Percentiles rank a stretch among this genome's conserved stretches.
phyloP scores from a whole-genome alignment of 768 basidiomycete genomes.

The Naganishia friedmannii region DNA sequence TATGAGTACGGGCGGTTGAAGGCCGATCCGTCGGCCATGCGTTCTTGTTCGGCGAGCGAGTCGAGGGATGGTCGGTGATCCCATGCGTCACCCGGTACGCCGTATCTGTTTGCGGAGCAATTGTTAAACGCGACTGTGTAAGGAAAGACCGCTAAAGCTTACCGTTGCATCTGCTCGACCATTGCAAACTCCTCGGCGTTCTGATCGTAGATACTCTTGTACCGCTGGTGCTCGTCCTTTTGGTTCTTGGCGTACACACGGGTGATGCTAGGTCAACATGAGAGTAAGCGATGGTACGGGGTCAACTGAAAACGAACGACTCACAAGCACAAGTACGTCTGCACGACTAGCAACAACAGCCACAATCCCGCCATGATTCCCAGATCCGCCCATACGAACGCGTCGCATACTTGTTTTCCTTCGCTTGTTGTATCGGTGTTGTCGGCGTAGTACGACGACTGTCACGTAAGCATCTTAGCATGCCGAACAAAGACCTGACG shows the following conservation, averaged over 20 bases:
- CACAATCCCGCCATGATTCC: slow-evolving; percentile 89
- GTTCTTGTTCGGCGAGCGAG: slow-evolving; percentile 32
- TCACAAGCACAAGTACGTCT: slow-evolving; percentile 59
- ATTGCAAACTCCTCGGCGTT: slow-evolving; percentile 52
- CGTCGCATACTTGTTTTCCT: slow-evolving; percentile 73
- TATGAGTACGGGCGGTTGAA: neutral
- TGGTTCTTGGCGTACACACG: slow-evolving; percentile 70
- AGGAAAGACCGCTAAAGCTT: slow-evolving; percentile 31
- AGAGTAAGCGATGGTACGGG: slow-evolving; percentile 56
- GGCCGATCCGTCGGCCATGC: neutral
- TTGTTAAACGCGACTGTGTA: neutral
- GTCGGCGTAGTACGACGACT: neutral
- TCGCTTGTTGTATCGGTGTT: slow-evolving; percentile 49
- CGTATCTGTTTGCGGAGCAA: neutral
- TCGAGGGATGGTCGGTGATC: slow-evolving; percentile 46
- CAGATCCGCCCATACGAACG: slow-evolving; percentile 88
- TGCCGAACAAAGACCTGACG: no score
- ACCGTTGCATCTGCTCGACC: slow-evolving; percentile 40
- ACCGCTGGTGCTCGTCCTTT: slow-evolving; percentile 74
- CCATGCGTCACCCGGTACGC: slow-evolving; percentile 44
- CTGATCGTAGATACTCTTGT: slow-evolving; percentile 66
- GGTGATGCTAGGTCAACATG: slow-evolving; percentile 49
- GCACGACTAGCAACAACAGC: slow-evolving; percentile 71
- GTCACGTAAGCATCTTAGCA: neutral
- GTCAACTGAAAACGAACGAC: slow-evolving; percentile 48